phyloP scores from a whole-genome alignment of 2,329 filamentous ascomycete species.

The Fusarium musae region DNA sequence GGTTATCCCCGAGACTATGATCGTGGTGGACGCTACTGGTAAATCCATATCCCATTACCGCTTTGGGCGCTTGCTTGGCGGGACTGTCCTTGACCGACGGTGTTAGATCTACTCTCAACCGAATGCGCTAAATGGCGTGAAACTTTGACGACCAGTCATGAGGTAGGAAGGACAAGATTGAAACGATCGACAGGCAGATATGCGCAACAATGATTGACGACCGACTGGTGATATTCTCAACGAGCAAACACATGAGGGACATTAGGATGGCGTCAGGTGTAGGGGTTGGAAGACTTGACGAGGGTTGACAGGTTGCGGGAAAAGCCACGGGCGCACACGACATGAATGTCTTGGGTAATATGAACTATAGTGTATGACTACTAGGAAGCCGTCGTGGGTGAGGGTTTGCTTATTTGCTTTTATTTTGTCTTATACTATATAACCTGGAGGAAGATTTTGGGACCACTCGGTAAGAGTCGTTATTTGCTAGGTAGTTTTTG shows the following conservation, averaged over 20 bases:
- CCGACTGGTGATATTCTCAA: conserved; percentile 37
- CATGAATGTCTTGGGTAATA: conserved; percentile 40
- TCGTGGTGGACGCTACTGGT: conserved; percentile 63
- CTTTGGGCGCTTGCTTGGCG: conserved; percentile 43
- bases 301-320: conserved; percentile 24
- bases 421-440: conserved; percentile 21
- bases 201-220: conserved; percentile 37
- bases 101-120: conserved; percentile 48
- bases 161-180: conserved; percentile 31
- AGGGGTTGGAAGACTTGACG: conserved; percentile 34
- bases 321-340: conserved; percentile 30
- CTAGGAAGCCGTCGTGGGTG: conserved; percentile 13
- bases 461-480: not conserved
- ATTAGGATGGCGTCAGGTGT: conserved; percentile 34
- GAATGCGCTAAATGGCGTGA: conserved; percentile 31
- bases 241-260: conserved; percentile 29
- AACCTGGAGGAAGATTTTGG: conserved; percentile 14
- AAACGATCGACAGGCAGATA: conserved; percentile 23
- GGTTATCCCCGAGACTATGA: conserved; percentile 62
- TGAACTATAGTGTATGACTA: conserved; percentile 46
- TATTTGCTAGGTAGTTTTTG: not conserved
- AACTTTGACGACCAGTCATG: conserved; percentile 21
- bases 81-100: conserved; percentile 51
- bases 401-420: conserved; percentile 28
- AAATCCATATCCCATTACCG: conserved; percentile 49